Base-by-base conservation (phyloP, 1,284 basidiomycete genomes). In the Puccinia horiana region DNA sequence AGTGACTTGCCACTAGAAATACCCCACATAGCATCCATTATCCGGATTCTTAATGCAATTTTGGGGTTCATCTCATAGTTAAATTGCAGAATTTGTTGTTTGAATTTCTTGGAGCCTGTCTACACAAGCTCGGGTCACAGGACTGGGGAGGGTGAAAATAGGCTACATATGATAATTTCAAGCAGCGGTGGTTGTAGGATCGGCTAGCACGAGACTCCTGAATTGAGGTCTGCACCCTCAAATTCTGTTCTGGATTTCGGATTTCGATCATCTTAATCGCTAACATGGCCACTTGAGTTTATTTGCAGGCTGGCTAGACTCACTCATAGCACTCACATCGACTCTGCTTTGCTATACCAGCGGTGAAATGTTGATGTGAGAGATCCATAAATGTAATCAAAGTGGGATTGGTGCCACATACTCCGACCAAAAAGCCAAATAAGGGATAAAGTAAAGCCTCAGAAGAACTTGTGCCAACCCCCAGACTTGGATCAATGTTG, bases 141-240 rank as follows among this genome's bases (percentile, higher is more conserved):
- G 56, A 4, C 56, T 6, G 29, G 18, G 18, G 35, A 40, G 32
- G 35, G 16, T 63, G 58, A 63, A 35, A 37, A 63, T 63, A 32
- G 35, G 8, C 61, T 65, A n/a, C n/a, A n/a, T n/a, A n/a, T n/a
- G n/a, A n/a, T n/a, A 35, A 40, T 65, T 40, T 23, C 11, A 65
- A 20, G 61, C 16, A 65, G 61, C 61, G 29, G 1, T 65, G 20
- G 8, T 65, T 40, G 35, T 65, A 65, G 35, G 61, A 65, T 65
- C 61, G 61, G 35, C 61, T 65, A 65, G 35, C 35, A 65, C 35
- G 61, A 40, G 61, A 61, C 61, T 35, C 35, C 61, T 65, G 29
- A 23, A 3, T 37, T 40, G 18, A 63, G 58, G 29, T 63, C 58
- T 5, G 58, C 61, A 65, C 35, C 61, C 61, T 40, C 35, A 65